Percentiles rank a stretch among this genome's conserved stretches.
phyloP scores from a whole-genome alignment of 2,329 filamentous ascomycete species.

The Paecilomyces sp. region DNA sequence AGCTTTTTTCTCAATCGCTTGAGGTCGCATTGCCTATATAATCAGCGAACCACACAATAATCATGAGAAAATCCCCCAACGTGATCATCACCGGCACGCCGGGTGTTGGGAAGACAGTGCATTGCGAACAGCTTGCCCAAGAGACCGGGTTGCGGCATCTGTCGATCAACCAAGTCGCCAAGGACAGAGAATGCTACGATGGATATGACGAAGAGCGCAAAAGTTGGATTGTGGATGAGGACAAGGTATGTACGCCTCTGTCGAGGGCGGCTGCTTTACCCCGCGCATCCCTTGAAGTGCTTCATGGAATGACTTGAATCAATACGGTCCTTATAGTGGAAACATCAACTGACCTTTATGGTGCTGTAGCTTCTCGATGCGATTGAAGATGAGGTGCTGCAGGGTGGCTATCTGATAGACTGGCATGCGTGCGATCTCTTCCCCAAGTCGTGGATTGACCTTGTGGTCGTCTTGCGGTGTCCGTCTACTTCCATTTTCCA shows the following conservation, averaged over 20 bases:
- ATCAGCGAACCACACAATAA: not conserved
- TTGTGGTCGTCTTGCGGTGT: slow-evolving; percentile 78
- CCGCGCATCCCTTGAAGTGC: not conserved
- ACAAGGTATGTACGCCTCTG: slow-evolving; percentile 56
- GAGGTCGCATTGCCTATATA: not conserved
- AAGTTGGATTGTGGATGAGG: slow-evolving; percentile 92
- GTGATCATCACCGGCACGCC: slow-evolving; percentile 94
- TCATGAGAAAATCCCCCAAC: slow-evolving; percentile 56
- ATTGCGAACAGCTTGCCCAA: slow-evolving; percentile 73
- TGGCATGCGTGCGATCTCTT: slow-evolving; percentile 98
- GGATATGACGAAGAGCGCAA: slow-evolving; percentile 78
- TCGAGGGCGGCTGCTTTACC: not conserved
- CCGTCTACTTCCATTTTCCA: slow-evolving; percentile 75
- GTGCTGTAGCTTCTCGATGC: slow-evolving; percentile 64
- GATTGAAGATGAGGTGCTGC: slow-evolving; percentile 71
- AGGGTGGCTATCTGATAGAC: slow-evolving; percentile 84
- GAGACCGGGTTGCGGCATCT: slow-evolving; percentile 73
- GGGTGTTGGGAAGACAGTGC: slow-evolving; percentile 91
- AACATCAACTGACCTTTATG: slow-evolving; percentile 4
- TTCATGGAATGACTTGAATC: not conserved
- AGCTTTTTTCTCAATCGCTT: not conserved
- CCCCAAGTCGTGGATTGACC: slow-evolving; percentile 85
- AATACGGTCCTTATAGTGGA: not conserved
- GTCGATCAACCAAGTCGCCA: slow-evolving; percentile 84
- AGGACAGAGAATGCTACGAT: slow-evolving; percentile 79